Base-by-base conservation (phyloP, 108 stramenopile species). In the Cyclotella baltica region DNA sequence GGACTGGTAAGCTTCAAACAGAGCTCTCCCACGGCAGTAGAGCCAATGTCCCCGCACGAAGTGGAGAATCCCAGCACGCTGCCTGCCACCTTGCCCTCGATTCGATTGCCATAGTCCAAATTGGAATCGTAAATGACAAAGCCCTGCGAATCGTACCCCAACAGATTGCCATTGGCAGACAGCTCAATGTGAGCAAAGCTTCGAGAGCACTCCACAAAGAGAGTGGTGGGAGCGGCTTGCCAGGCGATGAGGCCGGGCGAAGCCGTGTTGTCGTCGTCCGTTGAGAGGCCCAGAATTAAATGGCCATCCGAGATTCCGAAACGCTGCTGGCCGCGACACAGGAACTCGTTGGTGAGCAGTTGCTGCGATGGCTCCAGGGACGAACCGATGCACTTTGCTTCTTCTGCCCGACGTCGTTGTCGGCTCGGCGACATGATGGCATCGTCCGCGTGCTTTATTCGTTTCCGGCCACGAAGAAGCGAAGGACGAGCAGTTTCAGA, bases 41-140 rank as follows among this genome's bases (percentile, higher is more conserved):
- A 1, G 13, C 15, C 35, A 15, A 66, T 29, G n/a, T 33, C 35
- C 2, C 13, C n/a, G 29, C 67, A 68, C 8, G 30, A 19, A 33
- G 67, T 36, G 31, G 67, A 53, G 51, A 66, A 61, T 15, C 48
- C 27, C 65, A 80, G 46, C 31, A 68, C 63, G 31, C 61, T 63
- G 0, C 23, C 57, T 29, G 53, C 10, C 3, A 43, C 46, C 50
- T 77, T 77, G 38, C 76, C 66, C 13, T 67, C 65, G 53, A 68
- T 22, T 40, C 76, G 53, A 47, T 66, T 61, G 9, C n/a, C 18
- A n/a, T 76, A 47, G 34, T 83, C 82, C 23, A 77, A 83, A 51
- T 83, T 77, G 34, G 76, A 77, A 68, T 83, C 82, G 50, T 77
- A 83, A 27, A 83, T 77, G 19, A 72, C 67, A 22, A 25, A 4